Conservation (phyloP, 495 filamentous ascomycete genomes). For the Annulohypoxylon maeteangense region DNA sequence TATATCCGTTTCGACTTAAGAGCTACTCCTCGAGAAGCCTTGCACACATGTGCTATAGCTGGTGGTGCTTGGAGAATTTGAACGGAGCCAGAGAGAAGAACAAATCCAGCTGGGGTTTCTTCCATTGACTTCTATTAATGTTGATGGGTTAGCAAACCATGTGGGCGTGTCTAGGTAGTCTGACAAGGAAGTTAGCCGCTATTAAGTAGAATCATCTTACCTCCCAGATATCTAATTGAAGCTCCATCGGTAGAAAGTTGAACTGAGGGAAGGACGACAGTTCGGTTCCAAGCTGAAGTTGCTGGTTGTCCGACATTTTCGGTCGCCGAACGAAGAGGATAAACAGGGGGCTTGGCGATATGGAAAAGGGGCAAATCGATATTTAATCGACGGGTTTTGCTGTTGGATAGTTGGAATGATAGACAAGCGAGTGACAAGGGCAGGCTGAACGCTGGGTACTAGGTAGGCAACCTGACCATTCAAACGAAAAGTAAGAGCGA, state of each 20-base stretch:
- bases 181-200: background rate
- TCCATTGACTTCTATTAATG: background rate
- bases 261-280: background rate
- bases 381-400: background rate
- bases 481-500: background rate
- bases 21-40: background rate
- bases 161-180: background rate
- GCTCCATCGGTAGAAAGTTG: background rate
- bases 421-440: background rate
- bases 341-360: background rate
- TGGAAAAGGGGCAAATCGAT: background rate
- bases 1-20: background rate
- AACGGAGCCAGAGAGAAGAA: background rate
- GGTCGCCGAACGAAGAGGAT: background rate
- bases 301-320: background rate
- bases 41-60: constrained; percentile 9
- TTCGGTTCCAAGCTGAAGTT: background rate
- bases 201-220: background rate
- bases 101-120: background rate
- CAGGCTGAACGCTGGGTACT: background rate
- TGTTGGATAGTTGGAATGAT: background rate
- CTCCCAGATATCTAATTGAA: constrained; percentile 6
- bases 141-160: background rate
- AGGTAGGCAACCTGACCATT: background rate
- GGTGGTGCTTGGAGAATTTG: background rate